Evolutionary conservation across 768 basidiomycete species (phyloP).

Genomic region (Heimioporus sp.): DNA sequence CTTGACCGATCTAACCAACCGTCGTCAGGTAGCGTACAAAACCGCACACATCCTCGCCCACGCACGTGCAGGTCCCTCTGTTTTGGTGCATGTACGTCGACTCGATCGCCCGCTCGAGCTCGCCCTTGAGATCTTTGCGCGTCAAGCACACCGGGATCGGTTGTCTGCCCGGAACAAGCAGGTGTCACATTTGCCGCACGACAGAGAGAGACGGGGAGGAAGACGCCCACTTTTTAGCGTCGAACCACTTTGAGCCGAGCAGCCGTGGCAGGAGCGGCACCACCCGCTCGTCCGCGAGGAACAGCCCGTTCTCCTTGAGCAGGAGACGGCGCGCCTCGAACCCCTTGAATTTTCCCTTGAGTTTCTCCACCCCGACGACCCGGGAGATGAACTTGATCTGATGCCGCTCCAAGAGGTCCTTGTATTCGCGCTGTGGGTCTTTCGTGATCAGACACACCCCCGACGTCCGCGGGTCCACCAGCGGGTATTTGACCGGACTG

Average conservation of each 20-base stretch:
- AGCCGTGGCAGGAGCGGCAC: constrained; percentile 84
- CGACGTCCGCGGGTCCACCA: constrained; percentile 79
- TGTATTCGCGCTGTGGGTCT: constrained; percentile 94
- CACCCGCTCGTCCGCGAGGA: constrained; percentile 90
- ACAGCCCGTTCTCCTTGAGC: constrained; percentile 86
- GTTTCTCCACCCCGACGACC: constrained; percentile 87
- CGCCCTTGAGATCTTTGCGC: constrained; percentile 86
- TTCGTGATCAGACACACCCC: constrained; percentile 78
- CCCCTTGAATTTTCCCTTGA: constrained; percentile 90
- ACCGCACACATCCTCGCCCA: constrained; percentile 12
- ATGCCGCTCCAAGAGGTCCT: constrained; percentile 78
- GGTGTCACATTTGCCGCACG: not conserved
- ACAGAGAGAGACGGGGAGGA: not conserved
- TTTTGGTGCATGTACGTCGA: constrained; percentile 97
- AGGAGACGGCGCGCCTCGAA: constrained; percentile 81
- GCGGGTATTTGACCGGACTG: constrained; percentile 72
- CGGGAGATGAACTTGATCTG: constrained; percentile 87
- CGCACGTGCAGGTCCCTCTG: constrained; percentile 89
- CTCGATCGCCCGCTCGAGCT: constrained; percentile 88
- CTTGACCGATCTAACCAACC: constrained; percentile 68
- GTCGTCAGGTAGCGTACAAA: not conserved
- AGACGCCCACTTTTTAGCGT: constrained; percentile 84
- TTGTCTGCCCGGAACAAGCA: constrained; percentile 60
- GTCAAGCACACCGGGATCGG: constrained; percentile 92
- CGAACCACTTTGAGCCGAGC: constrained; percentile 88